phyloP scores from a whole-genome alignment of 2,329 filamentous ascomycete species.

The Alternaria atra region DNA sequence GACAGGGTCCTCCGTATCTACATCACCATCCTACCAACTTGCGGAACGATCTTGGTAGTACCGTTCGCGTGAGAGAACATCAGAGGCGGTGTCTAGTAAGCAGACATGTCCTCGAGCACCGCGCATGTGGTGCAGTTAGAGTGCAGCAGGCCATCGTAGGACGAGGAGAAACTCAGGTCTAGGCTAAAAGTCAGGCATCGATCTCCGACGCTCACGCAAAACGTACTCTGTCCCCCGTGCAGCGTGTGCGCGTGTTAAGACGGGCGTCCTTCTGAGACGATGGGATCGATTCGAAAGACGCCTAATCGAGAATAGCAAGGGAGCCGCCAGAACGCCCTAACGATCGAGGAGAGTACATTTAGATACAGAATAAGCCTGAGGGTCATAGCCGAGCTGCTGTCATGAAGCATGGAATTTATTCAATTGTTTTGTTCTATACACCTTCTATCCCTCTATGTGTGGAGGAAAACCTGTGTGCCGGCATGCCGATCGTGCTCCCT shows the following conservation, averaged over 20 bases:
- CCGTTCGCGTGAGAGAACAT: constrained; percentile 79
- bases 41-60: constrained; percentile 72
- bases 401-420: background rate
- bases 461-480: too few species aligned
- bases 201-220: constrained; percentile 1
- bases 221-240: constrained; percentile 72
- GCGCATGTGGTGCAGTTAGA: constrained; percentile 82
- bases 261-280: constrained; percentile 69
- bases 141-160: constrained; percentile 54
- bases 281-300: constrained; percentile 79
- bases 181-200: constrained; percentile 44
- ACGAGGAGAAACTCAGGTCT: constrained; percentile 5
- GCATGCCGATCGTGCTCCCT: too few species aligned
- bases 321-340: constrained; percentile 81
- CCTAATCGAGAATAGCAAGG: constrained; percentile 77
- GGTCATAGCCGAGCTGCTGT: background rate
- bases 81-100: constrained; percentile 80
- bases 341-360: background rate
- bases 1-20: constrained; percentile 60
- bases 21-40: constrained; percentile 85
- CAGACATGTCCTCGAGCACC: constrained; percentile 83
- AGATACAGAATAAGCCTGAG: background rate
- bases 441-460: too few species aligned
- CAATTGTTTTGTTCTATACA: background rate
- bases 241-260: constrained; percentile 74